These are phyloP conservation scores for Claviceps arundinis DNA, from an alignment of 2,329 filamentous ascomycete genomes.

Conservation along the genomic window DNA sequence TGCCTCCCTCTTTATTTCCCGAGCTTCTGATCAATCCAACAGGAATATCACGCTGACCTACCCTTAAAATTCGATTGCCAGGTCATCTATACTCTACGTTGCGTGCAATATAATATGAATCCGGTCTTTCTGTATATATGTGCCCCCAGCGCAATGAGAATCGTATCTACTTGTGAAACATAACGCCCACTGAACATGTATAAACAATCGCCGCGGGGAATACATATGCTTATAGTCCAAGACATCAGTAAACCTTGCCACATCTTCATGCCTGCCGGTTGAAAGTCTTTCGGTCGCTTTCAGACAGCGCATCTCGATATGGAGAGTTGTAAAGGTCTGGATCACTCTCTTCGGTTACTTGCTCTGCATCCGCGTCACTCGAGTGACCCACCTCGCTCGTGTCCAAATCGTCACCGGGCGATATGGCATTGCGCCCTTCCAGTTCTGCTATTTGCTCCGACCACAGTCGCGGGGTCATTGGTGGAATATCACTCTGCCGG, in stretches of 20 bases:
- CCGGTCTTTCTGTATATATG: background rate
- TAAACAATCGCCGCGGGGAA: background rate
- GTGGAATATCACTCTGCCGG: background rate
- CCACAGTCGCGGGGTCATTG: background rate
- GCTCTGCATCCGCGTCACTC: conserved; percentile 18
- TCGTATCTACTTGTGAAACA: background rate
- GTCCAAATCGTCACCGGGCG: conserved; percentile 18
- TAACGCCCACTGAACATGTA: too few relatives aligned
- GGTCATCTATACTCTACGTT: too few relatives aligned
- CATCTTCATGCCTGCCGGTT: background rate
- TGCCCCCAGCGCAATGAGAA: background rate
- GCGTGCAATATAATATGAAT: too few relatives aligned
- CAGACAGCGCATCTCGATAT: background rate
- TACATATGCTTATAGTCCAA: background rate
- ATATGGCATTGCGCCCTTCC: conserved; percentile 7
- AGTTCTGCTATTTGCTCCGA: conserved; percentile 5
- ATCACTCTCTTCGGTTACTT: conserved; percentile 22
- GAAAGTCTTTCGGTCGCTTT: background rate
- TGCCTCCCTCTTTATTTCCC: too few relatives aligned
- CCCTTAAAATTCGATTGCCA: too few relatives aligned
- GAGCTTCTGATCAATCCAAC: too few relatives aligned
- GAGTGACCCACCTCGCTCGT: conserved; percentile 20
- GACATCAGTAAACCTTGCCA: background rate
- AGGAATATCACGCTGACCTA: too few relatives aligned
- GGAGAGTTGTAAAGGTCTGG: conserved; percentile 16